Evolutionary conservation across 1,139 yeast species (phyloP).

Genomic region (Sugiyamaella neomexicana): DNA sequence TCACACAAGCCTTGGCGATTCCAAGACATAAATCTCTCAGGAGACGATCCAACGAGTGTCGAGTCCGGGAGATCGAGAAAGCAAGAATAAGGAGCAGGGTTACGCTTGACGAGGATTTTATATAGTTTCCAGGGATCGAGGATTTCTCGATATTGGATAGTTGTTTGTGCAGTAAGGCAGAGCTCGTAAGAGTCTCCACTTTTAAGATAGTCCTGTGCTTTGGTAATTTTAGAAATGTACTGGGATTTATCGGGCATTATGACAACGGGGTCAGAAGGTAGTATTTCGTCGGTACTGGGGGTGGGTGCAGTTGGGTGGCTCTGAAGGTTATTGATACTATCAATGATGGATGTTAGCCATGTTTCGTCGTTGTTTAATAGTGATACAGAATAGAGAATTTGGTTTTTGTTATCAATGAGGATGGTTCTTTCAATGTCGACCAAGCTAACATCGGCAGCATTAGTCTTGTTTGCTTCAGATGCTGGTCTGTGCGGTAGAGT

Average conservation of each 20-base stretch:
- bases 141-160: slow-evolving; percentile 45
- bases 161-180: slow-evolving; percentile 81
- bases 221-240: slow-evolving; percentile 57
- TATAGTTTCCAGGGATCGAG: slow-evolving; percentile 74
- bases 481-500: slow-evolving; percentile 45
- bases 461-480: slow-evolving; percentile 1
- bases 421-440: slow-evolving; percentile 70
- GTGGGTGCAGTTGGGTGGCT: slow-evolving; percentile 34
- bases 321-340: slow-evolving; percentile 3
- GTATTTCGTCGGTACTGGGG: slow-evolving; percentile 52
- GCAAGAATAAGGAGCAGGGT: slow-evolving; percentile 93
- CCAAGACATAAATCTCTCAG: slow-evolving; percentile 92
- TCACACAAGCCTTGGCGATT: slow-evolving; percentile 56
- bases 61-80: slow-evolving; percentile 74
- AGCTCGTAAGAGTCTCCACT: slow-evolving; percentile 93
- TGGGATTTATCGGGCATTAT: slow-evolving; percentile 54
- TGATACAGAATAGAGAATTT: slow-evolving; percentile 57
- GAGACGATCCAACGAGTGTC: slow-evolving; percentile 79
- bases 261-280: slow-evolving; percentile 34
- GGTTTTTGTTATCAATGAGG: slow-evolving; percentile 51
- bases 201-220: slow-evolving; percentile 68
- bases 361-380: slow-evolving; percentile 45
- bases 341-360: slow-evolving; percentile 17
- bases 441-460: slow-evolving; percentile 68
- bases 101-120: slow-evolving; percentile 63